Conservation (phyloP, 768 basidiomycete genomes). For the Russula foetens region DNA sequence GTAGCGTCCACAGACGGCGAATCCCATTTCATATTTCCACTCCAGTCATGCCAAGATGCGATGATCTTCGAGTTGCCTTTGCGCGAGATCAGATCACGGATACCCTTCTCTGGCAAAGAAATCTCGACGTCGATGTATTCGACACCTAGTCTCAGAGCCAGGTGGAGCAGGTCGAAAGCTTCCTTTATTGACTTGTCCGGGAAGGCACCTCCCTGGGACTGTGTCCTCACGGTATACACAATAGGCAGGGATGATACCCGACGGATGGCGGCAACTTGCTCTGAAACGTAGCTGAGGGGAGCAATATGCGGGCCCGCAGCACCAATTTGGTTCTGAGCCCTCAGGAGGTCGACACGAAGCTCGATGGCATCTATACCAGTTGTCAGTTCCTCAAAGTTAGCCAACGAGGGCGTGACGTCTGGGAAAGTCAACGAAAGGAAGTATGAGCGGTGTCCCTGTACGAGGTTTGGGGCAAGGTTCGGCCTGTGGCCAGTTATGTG, state of each 20-base stretch:
- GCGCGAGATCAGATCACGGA: conserved; percentile 47
- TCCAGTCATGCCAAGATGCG: conserved; percentile 95
- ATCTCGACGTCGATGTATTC: conserved; percentile 95
- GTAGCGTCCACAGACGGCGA: conserved; percentile 56
- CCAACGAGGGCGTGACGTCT: conserved; percentile 63
- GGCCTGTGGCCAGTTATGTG: conserved; percentile 70
- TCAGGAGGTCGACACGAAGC: conserved; percentile 86
- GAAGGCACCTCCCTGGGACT: conserved; percentile 86
- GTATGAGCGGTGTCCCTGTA: conserved; percentile 60
- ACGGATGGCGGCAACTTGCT: conserved; percentile 74
- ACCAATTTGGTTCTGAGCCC: conserved; percentile 39
- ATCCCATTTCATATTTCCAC: conserved; percentile 77
- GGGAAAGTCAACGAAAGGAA: conserved; percentile 93
- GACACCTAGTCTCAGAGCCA: conserved; percentile 75
- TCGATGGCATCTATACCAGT: conserved; percentile 89
- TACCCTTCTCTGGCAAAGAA: conserved; percentile 53
- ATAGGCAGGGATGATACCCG: conserved; percentile 75
- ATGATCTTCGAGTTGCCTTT: conserved; percentile 78
- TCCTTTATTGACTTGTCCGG: conserved; percentile 69
- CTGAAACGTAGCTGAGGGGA: conserved; percentile 60
- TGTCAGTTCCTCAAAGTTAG: conserved; percentile 61
- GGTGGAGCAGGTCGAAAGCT: conserved; percentile 64
- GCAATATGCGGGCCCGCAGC: conserved; percentile 51
- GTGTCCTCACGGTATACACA: conserved; percentile 85
- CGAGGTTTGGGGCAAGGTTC: conserved; percentile 53